These are phyloP conservation scores for Amylocystis lapponica DNA, from an alignment of 768 basidiomycete genomes.

Conservation along the genomic window DNA sequence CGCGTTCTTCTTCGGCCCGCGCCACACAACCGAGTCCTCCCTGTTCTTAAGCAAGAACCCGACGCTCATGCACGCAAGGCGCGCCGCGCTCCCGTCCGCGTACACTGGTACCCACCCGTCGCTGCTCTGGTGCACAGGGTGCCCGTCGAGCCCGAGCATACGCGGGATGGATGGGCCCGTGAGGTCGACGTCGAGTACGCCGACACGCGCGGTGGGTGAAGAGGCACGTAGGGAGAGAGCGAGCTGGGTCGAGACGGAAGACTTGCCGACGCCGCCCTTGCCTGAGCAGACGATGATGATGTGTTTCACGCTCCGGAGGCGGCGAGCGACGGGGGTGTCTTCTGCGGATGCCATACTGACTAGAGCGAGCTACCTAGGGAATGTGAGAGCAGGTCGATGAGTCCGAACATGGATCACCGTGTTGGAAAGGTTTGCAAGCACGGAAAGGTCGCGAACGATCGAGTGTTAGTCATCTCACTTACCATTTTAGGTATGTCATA, in stretches of 20 bases:
- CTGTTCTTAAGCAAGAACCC: conserved; percentile 89
- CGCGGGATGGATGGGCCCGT: conserved; percentile 94
- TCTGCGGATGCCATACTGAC: conserved; percentile 15
- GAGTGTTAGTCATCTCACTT: no score
- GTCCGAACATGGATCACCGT: no score
- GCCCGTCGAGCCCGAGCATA: conserved; percentile 87
- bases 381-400: no score
- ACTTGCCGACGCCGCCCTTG: conserved; percentile 98
- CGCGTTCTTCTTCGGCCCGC: conserved; percentile 97
- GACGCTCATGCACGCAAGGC: conserved; percentile 93
- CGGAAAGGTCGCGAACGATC: no score
- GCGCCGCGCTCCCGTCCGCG: conserved; percentile 69
- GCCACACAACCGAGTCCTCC: conserved; percentile 94
- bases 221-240: conserved; percentile 80
- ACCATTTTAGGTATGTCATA: no score
- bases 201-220: conserved; percentile 63
- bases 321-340: conserved; percentile 60
- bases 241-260: conserved; percentile 89
- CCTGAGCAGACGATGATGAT: conserved; percentile 93
- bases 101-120: conserved; percentile 99
- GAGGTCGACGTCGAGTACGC: conserved; percentile 91
- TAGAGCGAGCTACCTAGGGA: no score
- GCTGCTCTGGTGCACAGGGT: conserved; percentile 87
- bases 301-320: conserved; percentile 70
- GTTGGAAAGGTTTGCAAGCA: no score